Evolutionary conservation across 768 basidiomycete genomes (phyloP), one percentile per base, ranked within the genome.

Genomic region (Lentinula sp.): DNA sequence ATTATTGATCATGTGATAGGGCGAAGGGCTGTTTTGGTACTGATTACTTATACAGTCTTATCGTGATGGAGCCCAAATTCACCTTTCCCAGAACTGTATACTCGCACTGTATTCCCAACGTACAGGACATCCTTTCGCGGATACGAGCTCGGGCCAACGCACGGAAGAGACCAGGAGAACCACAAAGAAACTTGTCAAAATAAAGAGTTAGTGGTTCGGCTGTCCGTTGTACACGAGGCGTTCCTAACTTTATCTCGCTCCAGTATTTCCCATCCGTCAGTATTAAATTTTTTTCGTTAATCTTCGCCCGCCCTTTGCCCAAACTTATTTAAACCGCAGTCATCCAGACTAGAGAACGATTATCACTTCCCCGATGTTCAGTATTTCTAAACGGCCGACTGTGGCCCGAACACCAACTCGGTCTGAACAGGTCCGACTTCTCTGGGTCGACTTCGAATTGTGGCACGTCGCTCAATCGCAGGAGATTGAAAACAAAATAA

Each of bases 401-500:
- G 53, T 55, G 41, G 55, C 55, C 4, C 55, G 55, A 23, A 23
- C 57, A 46, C 45, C 37, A 33, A 33, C 48, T 50, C 37, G 37
- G 8, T 60, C 59, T 18, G 39, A 36, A 16, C 59, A 65, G 63
- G 57, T 71, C 66, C 59, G 60, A n/a, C 12, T 18, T 18, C 60
- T 61, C 5, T 57, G 52, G 60, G 36, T 56, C 41, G 53, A 55
- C 15, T 61, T 54, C 60, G 53, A 61, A 48, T n/a, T 61, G 33
- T 61, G 60, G 60, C 60, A 60, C 50, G 49, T 50, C 48, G 49
- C 59, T n/a, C 59, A 41, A 36, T 37, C 20, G 28, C 35, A 41
- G 7, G 49, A 51, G 16, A 60, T 60, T n/a, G 59, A 60, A 36
- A 39, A 41, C n/a, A 46, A 52, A 15, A 28, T 60, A 16, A 23